Percentiles rank a stretch among this genome's conserved stretches.
Conservation (phyloP, 2,329 filamentous ascomycete species). For the Tetracladium maxilliforme region DNA sequence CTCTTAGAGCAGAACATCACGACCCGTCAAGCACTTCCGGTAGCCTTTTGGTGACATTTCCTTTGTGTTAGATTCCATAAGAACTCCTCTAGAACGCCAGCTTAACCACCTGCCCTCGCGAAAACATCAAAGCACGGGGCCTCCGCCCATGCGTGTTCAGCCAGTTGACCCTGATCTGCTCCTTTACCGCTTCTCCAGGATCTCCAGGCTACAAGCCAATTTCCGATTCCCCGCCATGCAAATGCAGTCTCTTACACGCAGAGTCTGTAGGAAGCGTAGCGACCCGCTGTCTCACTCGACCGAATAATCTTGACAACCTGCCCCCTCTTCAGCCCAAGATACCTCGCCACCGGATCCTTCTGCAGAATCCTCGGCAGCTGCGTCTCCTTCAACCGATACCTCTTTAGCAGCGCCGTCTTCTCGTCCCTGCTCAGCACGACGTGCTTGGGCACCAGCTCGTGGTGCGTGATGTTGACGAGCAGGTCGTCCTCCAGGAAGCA, state of each 20-base stretch:
- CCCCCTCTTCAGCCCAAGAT: slow-evolving; percentile 76
- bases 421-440: slow-evolving; percentile 81
- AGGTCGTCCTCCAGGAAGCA: slow-evolving; percentile 93
- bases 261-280: slow-evolving; percentile 86
- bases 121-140: too few species aligned
- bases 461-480: slow-evolving; percentile 94
- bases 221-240: too few species aligned
- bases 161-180: too few species aligned
- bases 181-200: too few species aligned
- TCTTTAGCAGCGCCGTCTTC: slow-evolving; percentile 69
- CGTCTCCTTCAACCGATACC: slow-evolving; percentile 94
- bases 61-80: too few species aligned
- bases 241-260: slow-evolving; percentile 44
- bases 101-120: too few species aligned
- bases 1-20: too few species aligned
- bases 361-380: slow-evolving; percentile 86
- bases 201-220: too few species aligned
- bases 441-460: slow-evolving; percentile 91
- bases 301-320: slow-evolving; percentile 98
- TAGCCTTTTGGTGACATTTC: too few species aligned
- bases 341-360: slow-evolving; percentile 84
- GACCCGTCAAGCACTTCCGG: too few species aligned
- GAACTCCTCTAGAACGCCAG: too few species aligned
- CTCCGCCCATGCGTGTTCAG: too few species aligned
- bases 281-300: slow-evolving; percentile 84